Percentiles rank a stretch among this genome's conserved stretches.
Evolutionary conservation across 2,329 filamentous ascomycete genomes (phyloP).

Genomic region (Trichothecium sympodiale): DNA sequence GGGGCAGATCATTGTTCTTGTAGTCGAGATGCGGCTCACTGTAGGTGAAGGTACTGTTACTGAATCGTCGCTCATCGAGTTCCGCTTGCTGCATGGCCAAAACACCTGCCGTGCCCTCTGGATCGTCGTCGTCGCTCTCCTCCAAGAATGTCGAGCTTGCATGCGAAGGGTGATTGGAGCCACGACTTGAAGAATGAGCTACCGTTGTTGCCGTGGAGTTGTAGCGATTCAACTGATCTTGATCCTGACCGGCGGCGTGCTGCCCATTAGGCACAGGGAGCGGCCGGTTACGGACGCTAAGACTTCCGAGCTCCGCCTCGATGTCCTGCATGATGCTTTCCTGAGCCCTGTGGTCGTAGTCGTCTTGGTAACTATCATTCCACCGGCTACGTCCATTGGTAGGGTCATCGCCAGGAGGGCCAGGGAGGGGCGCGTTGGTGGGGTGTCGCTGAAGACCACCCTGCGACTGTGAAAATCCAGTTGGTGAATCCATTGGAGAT

Average conservation of each 20-base stretch:
- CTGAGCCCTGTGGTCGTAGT: constrained; percentile 30
- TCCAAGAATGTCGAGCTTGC: constrained; percentile 9
- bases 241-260: constrained; percentile 33
- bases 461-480: constrained; percentile 27
- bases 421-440: constrained; percentile 49
- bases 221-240: constrained; percentile 36
- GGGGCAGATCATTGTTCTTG: constrained; percentile 22
- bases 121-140: constrained; percentile 68
- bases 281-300: constrained; percentile 17
- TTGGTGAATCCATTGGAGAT: constrained; percentile 35
- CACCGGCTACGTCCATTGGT: constrained; percentile 31
- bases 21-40: no score
- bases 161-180: constrained; percentile 3
- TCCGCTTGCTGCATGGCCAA: constrained; percentile 78
- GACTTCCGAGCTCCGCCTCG: constrained; percentile 38
- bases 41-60: constrained; percentile 18
- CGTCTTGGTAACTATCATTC: constrained; percentile 24
- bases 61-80: constrained; percentile 53
- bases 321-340: constrained; percentile 48
- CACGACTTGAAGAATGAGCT: constrained; percentile 11
- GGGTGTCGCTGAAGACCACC: constrained; percentile 44
- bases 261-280: constrained; percentile 34
- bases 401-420: constrained; percentile 33
- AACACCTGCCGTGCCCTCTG: constrained; percentile 74
- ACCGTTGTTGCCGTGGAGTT: constrained; percentile 38